Base-by-base conservation (phyloP, 2,329 filamentous ascomycete genomes). In the Apiospora pterosperma region DNA sequence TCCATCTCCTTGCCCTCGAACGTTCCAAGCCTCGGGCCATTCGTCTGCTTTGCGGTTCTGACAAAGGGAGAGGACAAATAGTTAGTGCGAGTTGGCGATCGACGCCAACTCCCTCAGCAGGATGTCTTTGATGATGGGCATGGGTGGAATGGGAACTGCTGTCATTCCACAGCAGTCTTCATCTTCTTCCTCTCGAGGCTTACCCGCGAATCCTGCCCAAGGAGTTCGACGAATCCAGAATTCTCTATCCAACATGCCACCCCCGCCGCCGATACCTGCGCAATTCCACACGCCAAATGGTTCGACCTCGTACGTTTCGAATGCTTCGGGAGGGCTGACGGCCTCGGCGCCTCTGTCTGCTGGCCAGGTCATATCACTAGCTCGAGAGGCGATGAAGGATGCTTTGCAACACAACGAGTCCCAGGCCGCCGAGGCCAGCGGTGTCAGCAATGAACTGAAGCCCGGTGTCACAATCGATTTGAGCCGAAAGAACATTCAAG, bases 381-480 rank as follows among this genome's bases (percentile, higher is more conserved):
- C 88, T 39, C 85, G 84, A 69, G 87, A 90, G 70, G 88, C 88
- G 55, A 90, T 92, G 84, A 84, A 85, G 67, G 84, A 82, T 70
- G 90, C 90, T 63, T 80, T 90, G 65, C 84, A 88, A 69, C 89
- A 89, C 74, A 89, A 90, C 69, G 83, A 84, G 70, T 85, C 81
- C 61, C 88, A 90, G 74, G 85, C 83, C 7, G 85, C 86, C 62
- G 87, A 88, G 68, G 85, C 84, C 52, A 85, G 83, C 67, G 82
- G 84, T 66, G 82, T 87, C 68, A 87, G 83, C 73, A 87, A 79
- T 75, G 86, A 86, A 55, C 78, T 90, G 59, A 88, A 89, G 73
- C 87, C 89, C 1, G 91, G 92, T 65, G 86, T 93, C 65, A 94
- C 92, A 36, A 90, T 95, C 70, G 90, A 94, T 76, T 78, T 94